phyloP scores from a whole-genome alignment of 371 early-diverging fungal species.

The Mortierella sp. region DNA sequence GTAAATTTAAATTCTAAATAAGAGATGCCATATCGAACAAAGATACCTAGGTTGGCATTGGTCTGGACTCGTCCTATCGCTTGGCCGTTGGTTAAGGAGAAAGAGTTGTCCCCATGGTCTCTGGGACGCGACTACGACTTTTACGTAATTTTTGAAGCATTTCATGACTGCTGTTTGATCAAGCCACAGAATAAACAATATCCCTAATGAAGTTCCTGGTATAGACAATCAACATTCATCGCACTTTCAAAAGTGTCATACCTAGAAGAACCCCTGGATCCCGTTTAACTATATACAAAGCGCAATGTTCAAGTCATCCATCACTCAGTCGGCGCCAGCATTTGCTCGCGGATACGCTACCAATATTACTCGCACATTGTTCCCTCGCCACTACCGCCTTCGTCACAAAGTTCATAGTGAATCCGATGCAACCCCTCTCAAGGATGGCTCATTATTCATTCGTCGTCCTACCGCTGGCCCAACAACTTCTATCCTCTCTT shows the following conservation, averaged over 20 bases:
- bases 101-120: too few species aligned
- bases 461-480: slow-evolving; percentile 52
- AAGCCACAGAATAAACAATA: slow-evolving; percentile 4
- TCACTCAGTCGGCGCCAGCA: slow-evolving; percentile 28
- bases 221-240: background rate
- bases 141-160: background rate
- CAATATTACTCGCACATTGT: slow-evolving; percentile 49
- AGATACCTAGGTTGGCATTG: too few species aligned
- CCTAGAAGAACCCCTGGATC: background rate
- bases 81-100: too few species aligned
- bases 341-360: slow-evolving; percentile 46
- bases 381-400: slow-evolving; percentile 54
- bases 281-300: background rate
- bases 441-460: slow-evolving; percentile 52
- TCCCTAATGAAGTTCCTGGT: background rate
- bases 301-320: slow-evolving; percentile 33
- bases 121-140: too few species aligned
- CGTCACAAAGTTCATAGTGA: slow-evolving; percentile 42
- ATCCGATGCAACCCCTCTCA: slow-evolving; percentile 32
- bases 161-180: background rate
- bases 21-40: too few species aligned
- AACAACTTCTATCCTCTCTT: slow-evolving; percentile 54
- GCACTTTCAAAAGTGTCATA: background rate
- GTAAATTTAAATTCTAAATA: too few species aligned
- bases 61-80: too few species aligned